Base-by-base conservation (phyloP, 1,284 basidiomycete genomes). In the Cryptococcus hybrid region DNA sequence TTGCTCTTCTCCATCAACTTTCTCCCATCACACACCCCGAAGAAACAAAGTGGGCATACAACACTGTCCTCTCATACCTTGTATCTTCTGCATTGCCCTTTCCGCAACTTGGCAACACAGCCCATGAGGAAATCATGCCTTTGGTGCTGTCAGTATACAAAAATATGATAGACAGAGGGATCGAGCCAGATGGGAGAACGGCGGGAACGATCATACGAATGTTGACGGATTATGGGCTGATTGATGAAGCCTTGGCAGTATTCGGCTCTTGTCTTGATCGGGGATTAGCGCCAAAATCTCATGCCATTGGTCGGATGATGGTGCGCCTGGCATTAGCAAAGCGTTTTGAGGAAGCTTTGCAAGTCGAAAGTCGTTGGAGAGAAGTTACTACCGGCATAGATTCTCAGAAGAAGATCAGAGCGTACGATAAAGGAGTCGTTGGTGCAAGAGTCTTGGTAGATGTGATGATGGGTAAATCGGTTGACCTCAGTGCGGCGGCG, bases 391-490 rank as follows among this genome's bases (percentile, higher is more conserved):
- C n/a, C 36, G 7, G 13, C 6, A 12, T 1, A 5, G 3, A 7
- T 7, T 13, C 18, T 9, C 35, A 11, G 15, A n/a, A 51, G 18
- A 50, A 47, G 3, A 38, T 45, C 2, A 47, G 38, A 12, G 47
- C 8, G 15, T 69, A 64, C 56, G 67, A 69, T 54, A 60, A 57
- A 46, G 71, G 57, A 5, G 66, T 69, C 4, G 49, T 65, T 4
- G 71, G 71, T 7, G 71, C 73, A 5, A 61, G 64, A 18, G 58
- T 69, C 3, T 47, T 68, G 15, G 53, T 72, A 12, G 69, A 72
- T 64, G 51, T 69, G 12, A 62, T 58, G 52, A 49, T 53, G 5
- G 70, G 69, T 13, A 56, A 54, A 42, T 47, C 60, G 34, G 61
- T 68, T n/a, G 68, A 74, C 60, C 48, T 67, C 36, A 51, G 46